Conservation (phyloP, 2,329 filamentous ascomycete genomes). For the Alternaria incomplexa region DNA sequence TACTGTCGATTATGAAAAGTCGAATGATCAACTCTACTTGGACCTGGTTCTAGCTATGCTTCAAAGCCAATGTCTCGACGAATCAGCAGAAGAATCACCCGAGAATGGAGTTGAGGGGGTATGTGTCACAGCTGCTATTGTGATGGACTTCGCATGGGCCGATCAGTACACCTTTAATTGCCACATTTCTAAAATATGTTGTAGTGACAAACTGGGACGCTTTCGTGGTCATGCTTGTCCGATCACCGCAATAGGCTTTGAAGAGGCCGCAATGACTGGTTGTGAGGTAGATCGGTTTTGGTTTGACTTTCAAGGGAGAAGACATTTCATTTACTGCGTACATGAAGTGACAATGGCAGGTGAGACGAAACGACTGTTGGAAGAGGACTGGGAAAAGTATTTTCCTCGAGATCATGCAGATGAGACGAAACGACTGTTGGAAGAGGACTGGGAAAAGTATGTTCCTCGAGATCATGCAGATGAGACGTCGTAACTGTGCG, state of each 20-base stretch:
- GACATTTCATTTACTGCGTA: not conserved
- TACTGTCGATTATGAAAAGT: not conserved
- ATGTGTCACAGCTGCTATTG: too few relatives aligned
- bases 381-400: not conserved
- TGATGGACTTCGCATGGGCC: not conserved
- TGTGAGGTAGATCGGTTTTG: not conserved
- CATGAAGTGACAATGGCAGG: too few relatives aligned
- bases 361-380: not conserved
- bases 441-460: not conserved
- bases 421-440: not conserved
- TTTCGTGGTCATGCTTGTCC: not conserved
- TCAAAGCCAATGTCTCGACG: not conserved
- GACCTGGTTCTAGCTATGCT: accelerated
- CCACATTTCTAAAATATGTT: not conserved
- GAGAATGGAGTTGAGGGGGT: too few relatives aligned
- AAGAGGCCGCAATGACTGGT: not conserved
- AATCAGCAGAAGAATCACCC: not conserved
- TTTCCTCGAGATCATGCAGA: not conserved
- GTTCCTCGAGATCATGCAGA: not conserved
- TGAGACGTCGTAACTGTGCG: not conserved
- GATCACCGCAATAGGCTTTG: not conserved
- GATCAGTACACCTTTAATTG: accelerated
- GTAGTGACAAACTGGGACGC: not conserved
- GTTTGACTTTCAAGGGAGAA: not conserved
- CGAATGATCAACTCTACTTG: not conserved